phyloP scores from a whole-genome alignment of 163 green algal genomes.

The Scenedesmus sp. region DNA sequence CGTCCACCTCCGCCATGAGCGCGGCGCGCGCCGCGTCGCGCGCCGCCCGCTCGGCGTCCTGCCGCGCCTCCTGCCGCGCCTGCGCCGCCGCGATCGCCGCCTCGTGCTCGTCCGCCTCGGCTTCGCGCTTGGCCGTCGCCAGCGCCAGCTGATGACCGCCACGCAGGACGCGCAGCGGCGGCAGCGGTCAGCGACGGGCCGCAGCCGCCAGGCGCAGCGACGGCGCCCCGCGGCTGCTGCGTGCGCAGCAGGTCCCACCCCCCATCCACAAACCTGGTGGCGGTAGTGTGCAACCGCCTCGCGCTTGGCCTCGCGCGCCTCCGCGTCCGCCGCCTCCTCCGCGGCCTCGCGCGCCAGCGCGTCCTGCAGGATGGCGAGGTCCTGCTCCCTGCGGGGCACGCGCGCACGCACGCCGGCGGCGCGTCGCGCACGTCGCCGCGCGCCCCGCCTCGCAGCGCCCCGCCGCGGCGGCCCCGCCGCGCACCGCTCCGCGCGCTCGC shows the following conservation, averaged over 20 bases:
- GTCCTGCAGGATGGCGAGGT: conserved; percentile 66
- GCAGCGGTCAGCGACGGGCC: too few relatives aligned
- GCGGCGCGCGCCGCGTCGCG: conserved; percentile 54
- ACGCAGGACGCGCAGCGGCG: too few relatives aligned
- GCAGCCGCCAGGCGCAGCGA: too few relatives aligned
- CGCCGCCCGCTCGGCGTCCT: conserved; percentile 60
- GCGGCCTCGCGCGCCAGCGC: conserved; percentile 58
- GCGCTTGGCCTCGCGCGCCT: conserved; percentile 51
- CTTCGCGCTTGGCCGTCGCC: conserved; percentile 62
- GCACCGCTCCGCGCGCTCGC: conserved; percentile 55
- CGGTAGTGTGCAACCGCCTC: conserved; percentile 56
- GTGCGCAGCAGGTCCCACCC: too few relatives aligned
- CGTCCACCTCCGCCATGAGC: conserved; percentile 66
- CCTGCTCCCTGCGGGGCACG: conserved; percentile 53
- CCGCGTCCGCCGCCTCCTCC: conserved; percentile 57
- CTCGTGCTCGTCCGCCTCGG: conserved; percentile 54
- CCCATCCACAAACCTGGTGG: too few relatives aligned
- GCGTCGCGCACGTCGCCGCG: too few relatives aligned
- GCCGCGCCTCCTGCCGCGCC: conserved; percentile 48
- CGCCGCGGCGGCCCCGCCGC: not conserved
- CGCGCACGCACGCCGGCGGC: too few relatives aligned
- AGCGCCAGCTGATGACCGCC: conserved; percentile 61
- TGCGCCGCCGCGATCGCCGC: conserved; percentile 46
- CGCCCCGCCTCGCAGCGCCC: too few relatives aligned
- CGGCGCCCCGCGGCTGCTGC: too few relatives aligned